Base-by-base conservation (phyloP, 2,329 filamentous ascomycete genomes). In the Arthrinium phaeospermum region DNA sequence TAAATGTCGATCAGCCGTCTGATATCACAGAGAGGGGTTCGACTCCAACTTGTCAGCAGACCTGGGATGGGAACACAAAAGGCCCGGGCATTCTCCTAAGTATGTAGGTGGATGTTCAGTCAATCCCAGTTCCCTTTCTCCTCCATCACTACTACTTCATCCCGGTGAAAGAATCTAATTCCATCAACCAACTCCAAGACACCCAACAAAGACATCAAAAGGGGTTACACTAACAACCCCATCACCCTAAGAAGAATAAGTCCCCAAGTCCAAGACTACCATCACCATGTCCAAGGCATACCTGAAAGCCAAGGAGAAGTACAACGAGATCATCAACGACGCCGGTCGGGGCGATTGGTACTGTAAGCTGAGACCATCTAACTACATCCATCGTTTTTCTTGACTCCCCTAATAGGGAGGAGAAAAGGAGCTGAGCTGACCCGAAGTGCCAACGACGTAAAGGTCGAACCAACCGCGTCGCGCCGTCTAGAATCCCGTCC, bases 301-400 rank as follows among this genome's bases (percentile, higher is more conserved):
- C 46, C 67, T 75, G n/a, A 71, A 74, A n/a, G 79, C 79, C 47
- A 81, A 80, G 75, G 79, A 80, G 73, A 81, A 80, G 74, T 81
- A 79, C 67, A 78, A 81, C 70, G 79, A 79, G 68, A 76, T 81
- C 7, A 69, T 81, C 19, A 78, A 80, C 71, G 79, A 81, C 72
- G 78, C 79, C 13, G 78, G 79, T 12, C 77, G 79, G 8, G 77
- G 75, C 19, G 79, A 80, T 73, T 80, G 74, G 49, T 76, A 77
- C 27, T 80, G 79, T 81, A 71, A 77, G 79, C 74, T 57, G 4
- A 27, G 49, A 47, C 8, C 3, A n/a, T n/a, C n/a, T n/a, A n/a
- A 37, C 51, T 30, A 30, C 19, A 7, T 12, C 7, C 57, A 64
- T n/a, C 57, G 10, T 22, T n/a, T n/a, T 4, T n/a, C 27, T 19